Conservation (phyloP, 2,329 filamentous ascomycete species). For the Penicillium griseofulvum region DNA sequence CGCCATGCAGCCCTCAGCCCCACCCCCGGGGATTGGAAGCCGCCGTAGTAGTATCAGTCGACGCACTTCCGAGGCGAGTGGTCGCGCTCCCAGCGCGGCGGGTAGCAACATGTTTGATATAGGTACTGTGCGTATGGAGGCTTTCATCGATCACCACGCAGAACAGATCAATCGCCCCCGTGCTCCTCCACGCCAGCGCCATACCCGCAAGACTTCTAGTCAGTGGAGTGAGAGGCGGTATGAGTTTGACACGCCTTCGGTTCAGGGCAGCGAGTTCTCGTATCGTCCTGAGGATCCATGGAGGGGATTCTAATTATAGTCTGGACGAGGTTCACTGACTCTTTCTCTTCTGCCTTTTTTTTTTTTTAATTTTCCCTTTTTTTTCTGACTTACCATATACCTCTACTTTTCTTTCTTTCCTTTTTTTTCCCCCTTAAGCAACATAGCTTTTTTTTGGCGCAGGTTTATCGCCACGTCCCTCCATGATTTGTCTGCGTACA, state of each 20-base stretch:
- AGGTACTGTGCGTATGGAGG: slow-evolving; percentile 93
- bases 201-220: slow-evolving; percentile 32
- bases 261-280: slow-evolving; percentile 40
- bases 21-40: slow-evolving; percentile 29
- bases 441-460: neutral
- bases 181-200: slow-evolving; percentile 19
- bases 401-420: neutral
- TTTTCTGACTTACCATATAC: slow-evolving; percentile 3
- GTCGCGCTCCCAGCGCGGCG: slow-evolving; percentile 42
- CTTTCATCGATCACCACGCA: slow-evolving; percentile 68
- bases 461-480: neutral
- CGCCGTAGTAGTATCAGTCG: slow-evolving; percentile 47
- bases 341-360: neutral
- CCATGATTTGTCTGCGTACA: neutral
- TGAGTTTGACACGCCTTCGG: slow-evolving; percentile 36
- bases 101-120: slow-evolving; percentile 74
- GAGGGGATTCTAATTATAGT: slow-evolving; percentile 41
- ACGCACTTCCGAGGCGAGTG: slow-evolving; percentile 54
- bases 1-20: slow-evolving; percentile 24
- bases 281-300: slow-evolving; percentile 48
- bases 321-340: neutral
- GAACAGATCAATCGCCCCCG: slow-evolving; percentile 31
- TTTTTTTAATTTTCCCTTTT: neutral
- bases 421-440: neutral
- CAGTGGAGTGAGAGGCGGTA: slow-evolving; percentile 34